Evolutionary conservation across 148 eudicot species (phyloP).

Genomic region (Cornus kousa): DNA sequence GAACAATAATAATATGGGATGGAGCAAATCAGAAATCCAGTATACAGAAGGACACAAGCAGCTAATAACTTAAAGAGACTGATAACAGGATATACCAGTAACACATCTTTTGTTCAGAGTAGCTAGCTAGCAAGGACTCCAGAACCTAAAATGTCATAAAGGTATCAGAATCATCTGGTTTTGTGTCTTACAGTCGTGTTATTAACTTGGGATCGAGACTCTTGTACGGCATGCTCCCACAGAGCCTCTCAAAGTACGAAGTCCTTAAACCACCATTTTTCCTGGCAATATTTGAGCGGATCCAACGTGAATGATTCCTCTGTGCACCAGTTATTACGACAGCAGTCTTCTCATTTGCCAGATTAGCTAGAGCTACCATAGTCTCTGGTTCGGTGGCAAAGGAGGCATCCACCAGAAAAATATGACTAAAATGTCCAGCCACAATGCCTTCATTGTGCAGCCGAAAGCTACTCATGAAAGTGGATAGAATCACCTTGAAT

Average conservation of each 20-base stretch:
- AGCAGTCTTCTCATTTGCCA: conserved; percentile 17
- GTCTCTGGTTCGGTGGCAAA: conserved; percentile 21
- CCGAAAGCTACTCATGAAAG: conserved; percentile 30
- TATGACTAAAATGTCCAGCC: conserved; percentile 32
- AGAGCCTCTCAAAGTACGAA: conserved; percentile 30
- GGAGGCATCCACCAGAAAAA: conserved; percentile 30
- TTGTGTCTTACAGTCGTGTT: conserved; percentile 1
- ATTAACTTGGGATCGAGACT: conserved; percentile 2
- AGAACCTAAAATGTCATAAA: background rate
- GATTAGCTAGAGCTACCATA: conserved; percentile 24
- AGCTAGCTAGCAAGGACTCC: background rate
- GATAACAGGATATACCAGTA: background rate
- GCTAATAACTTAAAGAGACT: background rate
- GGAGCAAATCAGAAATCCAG: background rate
- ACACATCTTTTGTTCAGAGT: background rate
- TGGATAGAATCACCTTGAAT: conserved; percentile 22
- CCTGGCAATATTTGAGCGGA: conserved; percentile 25
- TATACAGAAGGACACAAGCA: background rate
- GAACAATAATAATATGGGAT: background rate
- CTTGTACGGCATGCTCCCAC: conserved; percentile 1
- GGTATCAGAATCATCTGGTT: background rate
- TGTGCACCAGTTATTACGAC: conserved; percentile 19
- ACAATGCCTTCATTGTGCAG: conserved; percentile 15
- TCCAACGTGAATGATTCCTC: conserved; percentile 20
- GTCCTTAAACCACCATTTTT: conserved; percentile 18